Conservation (phyloP, 2,329 filamentous ascomycete species). For the Botrytis paeoniae region DNA sequence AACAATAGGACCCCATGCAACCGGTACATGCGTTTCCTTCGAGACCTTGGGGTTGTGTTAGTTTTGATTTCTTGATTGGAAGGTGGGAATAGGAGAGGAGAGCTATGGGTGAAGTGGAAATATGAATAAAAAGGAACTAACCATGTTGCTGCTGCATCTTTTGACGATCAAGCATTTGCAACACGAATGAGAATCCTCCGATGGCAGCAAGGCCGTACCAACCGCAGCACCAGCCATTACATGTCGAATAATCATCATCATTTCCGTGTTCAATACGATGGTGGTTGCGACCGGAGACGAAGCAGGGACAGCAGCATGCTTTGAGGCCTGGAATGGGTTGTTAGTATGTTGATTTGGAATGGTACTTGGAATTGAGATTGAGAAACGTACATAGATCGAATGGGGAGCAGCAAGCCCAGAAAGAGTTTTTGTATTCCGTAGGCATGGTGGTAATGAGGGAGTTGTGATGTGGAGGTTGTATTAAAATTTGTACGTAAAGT, state of each 20-base stretch:
- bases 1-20: constrained; percentile 14
- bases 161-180: constrained; percentile 16
- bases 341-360: not conserved
- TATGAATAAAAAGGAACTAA: not conserved
- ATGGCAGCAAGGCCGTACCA: not conserved
- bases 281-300: constrained; percentile 19
- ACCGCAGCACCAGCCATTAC: constrained; percentile 12
- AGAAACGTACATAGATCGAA: constrained; percentile 5
- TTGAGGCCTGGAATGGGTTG: not conserved
- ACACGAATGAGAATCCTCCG: constrained; percentile 10
- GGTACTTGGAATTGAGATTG: not conserved
- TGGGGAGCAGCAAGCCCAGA: constrained; percentile 16
- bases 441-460: not conserved
- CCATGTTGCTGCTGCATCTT: constrained; percentile 17
- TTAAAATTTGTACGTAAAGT: not conserved
- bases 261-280: constrained; percentile 15
- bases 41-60: constrained; percentile 3
- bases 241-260: not conserved
- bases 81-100: not conserved
- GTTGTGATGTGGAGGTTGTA: not conserved
- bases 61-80: not conserved
- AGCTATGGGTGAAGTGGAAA: not conserved
- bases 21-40: constrained; percentile 3
- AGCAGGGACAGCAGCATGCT: constrained; percentile 17
- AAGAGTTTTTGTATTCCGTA: constrained; percentile 6